A percentile compares a stretch with the other conserved stretches of the same genome.
Conservation (phyloP, 305 asterid species). For the Solanum aculeatissimum region DNA sequence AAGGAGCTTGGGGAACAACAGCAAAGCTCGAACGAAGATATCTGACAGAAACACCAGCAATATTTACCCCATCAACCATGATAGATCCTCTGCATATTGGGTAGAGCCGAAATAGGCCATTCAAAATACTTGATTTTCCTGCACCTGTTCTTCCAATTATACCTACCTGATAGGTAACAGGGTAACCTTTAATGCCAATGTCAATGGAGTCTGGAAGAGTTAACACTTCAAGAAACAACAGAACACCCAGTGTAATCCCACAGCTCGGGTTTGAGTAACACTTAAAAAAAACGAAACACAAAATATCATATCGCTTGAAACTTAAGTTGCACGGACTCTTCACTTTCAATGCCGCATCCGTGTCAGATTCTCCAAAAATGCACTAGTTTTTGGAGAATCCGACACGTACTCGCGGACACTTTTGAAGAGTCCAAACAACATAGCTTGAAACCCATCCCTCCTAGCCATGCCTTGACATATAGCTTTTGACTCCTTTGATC, state of each 20-base stretch:
- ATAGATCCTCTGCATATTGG: constrained; percentile 51
- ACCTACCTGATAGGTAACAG: constrained; percentile 50
- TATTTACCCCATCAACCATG: constrained; percentile 54
- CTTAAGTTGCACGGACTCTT: not conserved
- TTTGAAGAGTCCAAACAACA: not conserved
- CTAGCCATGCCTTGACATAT: not conserved
- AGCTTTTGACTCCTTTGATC: not conserved
- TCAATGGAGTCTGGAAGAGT: not conserved
- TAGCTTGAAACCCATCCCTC: not conserved
- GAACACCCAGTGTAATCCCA: not conserved
- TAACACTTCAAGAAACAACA: not conserved
- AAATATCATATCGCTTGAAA: not conserved
- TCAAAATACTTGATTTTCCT: constrained; percentile 91
- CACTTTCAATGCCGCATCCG: too few species aligned
- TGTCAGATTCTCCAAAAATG: too few species aligned
- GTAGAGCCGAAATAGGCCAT: constrained; percentile 75
- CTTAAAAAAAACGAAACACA: not conserved
- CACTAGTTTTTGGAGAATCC: too few species aligned
- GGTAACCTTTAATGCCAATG: not conserved
- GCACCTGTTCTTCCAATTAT: constrained; percentile 97
- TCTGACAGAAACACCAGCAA: constrained; percentile 48
- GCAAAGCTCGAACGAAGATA: constrained; percentile 72
- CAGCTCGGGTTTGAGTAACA: not conserved
- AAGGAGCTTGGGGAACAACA: constrained; percentile 88
- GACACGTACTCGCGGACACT: too few species aligned